Conservation (phyloP, 2,329 filamentous ascomycete species). For the Dactylellina sp. region DNA sequence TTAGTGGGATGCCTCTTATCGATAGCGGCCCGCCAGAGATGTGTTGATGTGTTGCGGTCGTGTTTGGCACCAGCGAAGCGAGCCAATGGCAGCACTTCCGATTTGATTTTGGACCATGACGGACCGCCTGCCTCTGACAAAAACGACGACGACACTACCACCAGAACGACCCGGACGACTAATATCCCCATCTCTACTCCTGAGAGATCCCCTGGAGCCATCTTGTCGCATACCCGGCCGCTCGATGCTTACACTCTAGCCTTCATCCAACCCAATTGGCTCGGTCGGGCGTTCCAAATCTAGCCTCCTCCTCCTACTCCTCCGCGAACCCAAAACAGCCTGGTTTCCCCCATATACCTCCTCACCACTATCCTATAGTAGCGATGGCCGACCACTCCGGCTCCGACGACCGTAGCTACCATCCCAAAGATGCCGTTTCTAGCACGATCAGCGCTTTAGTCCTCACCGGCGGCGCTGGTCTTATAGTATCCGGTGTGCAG, state of each 20-base stretch:
- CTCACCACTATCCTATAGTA: neutral
- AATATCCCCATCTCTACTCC: neutral
- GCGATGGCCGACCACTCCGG: conserved; percentile 61
- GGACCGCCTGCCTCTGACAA: neutral
- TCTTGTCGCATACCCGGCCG: neutral
- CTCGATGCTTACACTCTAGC: conserved; percentile 28
- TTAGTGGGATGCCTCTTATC: conserved; percentile 21
- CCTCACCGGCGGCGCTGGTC: conserved; percentile 71
- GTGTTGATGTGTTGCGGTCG: conserved; percentile 40
- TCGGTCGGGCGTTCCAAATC: conserved; percentile 18
- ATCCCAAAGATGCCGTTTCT: conserved; percentile 67
- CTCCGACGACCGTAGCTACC: conserved; percentile 70
- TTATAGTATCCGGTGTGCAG: conserved; percentile 80
- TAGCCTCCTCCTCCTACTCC: neutral
- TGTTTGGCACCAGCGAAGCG: neutral
- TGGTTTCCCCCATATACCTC: neutral
- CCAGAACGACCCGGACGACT: neutral
- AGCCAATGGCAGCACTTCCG: conserved; percentile 30
- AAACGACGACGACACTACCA: neutral
- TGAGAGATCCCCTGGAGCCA: neutral
- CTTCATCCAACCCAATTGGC: conserved; percentile 21
- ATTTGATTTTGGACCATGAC: neutral
- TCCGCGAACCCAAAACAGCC: neutral
- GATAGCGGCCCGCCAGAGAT: conserved; percentile 10
- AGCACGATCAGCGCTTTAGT: conserved; percentile 35